phyloP scores from a whole-genome alignment of 805 yeast species.

The Kockiozyma suomiensis region DNA sequence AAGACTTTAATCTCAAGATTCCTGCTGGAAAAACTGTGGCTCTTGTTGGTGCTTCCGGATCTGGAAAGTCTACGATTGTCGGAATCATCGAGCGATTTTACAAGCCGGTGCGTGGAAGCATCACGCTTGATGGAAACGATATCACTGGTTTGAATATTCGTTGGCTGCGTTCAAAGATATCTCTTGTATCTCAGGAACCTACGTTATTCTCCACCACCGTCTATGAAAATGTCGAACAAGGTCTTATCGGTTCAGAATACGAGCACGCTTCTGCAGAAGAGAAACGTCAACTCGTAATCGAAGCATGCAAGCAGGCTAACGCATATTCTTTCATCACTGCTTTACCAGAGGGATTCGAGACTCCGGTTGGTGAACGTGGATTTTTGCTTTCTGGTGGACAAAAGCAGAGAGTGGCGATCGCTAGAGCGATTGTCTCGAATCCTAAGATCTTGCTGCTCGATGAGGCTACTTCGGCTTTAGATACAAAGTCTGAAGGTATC shows the following conservation, averaged over 20 bases:
- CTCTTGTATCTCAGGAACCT: conserved; percentile 96
- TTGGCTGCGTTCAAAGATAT: conserved; percentile 72
- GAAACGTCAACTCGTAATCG: conserved; percentile 44
- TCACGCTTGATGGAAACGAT: conserved; percentile 83
- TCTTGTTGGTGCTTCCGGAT: conserved; percentile 93
- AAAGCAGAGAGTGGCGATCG: conserved; percentile 65
- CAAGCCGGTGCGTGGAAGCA: conserved; percentile 72
- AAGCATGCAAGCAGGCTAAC: conserved; percentile 58
- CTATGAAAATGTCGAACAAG: conserved; percentile 77
- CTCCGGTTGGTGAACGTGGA: conserved; percentile 56
- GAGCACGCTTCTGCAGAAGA: conserved; percentile 44
- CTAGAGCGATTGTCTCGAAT: conserved; percentile 58
- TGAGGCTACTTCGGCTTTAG: conserved; percentile 70
- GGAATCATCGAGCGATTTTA: conserved; percentile 86
- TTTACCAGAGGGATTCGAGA: conserved; percentile 57
- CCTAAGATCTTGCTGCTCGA: conserved; percentile 63
- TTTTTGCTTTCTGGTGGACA: conserved; percentile 70
- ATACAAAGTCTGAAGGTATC: conserved; percentile 61
- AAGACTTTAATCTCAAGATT: conserved; percentile 72
- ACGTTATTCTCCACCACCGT: conserved; percentile 88
- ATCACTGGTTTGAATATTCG: conserved; percentile 70
- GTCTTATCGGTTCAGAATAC: conserved; percentile 48
- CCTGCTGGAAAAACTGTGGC: conserved; percentile 93
- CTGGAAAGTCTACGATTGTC: conserved; percentile 90
- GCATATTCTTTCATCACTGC: conserved; percentile 52